Conservation (phyloP, 202 grass and related monocot genomes). For the Schoenoplectus triqueter region DNA sequence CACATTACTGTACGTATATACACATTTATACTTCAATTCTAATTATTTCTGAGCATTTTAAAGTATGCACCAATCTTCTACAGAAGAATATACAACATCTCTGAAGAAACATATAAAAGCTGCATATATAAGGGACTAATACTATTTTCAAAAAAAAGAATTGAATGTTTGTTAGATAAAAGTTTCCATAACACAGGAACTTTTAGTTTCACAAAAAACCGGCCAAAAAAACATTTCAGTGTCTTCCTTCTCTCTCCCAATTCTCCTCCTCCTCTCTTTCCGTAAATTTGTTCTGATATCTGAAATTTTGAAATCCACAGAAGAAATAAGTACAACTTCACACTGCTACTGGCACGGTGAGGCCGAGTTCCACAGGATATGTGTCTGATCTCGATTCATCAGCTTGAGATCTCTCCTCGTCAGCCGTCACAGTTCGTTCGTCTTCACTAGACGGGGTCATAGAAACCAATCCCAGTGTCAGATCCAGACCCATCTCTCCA, state of each 20-base stretch:
- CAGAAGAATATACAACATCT: background rate
- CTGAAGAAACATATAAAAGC: no score
- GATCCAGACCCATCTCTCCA: constrained; percentile 45
- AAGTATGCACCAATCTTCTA: no score
- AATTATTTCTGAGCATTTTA: background rate
- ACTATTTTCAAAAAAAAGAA: background rate
- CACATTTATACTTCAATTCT: background rate
- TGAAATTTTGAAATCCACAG: background rate
- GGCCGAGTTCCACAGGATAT: constrained; percentile 37
- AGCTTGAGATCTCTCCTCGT: constrained; percentile 17
- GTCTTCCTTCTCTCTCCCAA: background rate
- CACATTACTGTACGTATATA: no score
- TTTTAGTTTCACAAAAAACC: constrained; percentile 24
- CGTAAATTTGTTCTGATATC: background rate
- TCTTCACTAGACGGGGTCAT: constrained; percentile 33
- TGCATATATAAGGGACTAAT: no score
- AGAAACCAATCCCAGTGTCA: constrained; percentile 52
- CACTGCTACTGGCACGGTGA: constrained; percentile 28
- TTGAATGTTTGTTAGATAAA: constrained; percentile 22
- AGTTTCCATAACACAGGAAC: background rate
- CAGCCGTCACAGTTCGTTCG: constrained; percentile 15
- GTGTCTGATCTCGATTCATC: constrained; percentile 19
- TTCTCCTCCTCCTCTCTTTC: background rate
- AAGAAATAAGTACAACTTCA: background rate
- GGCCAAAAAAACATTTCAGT: background rate